Evolutionary conservation across 345 rosid genomes (phyloP).

Genomic region (Sisymbrium irio): DNA sequence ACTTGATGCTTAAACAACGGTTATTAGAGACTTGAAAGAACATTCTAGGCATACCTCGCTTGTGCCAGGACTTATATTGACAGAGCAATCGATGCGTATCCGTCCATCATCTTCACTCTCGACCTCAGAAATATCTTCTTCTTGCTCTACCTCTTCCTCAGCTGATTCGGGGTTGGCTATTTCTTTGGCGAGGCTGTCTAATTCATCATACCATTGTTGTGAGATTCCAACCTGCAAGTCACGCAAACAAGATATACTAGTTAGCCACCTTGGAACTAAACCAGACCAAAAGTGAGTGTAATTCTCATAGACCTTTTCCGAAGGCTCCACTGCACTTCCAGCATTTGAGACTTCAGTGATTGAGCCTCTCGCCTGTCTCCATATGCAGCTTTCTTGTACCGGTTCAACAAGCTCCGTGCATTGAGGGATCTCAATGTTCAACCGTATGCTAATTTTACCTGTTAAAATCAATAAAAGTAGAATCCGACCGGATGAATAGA

Average conservation of each 20-base stretch:
- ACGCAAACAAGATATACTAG: not conserved
- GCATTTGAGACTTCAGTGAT: conserved; percentile 47
- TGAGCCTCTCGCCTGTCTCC: conserved; percentile 88
- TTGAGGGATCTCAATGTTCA: conserved; percentile 62
- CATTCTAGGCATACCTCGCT: conserved; percentile 61
- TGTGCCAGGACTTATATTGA: conserved; percentile 80
- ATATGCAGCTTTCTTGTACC: conserved; percentile 70
- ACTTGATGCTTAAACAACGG: not conserved
- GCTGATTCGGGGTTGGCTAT: conserved; percentile 41
- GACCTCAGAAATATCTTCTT: conserved; percentile 22
- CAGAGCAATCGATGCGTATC: conserved; percentile 53
- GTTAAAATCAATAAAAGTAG: conserved; percentile 10
- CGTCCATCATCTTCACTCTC: conserved; percentile 45
- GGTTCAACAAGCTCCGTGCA: conserved; percentile 74
- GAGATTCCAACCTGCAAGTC: conserved; percentile 71
- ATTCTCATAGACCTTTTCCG: conserved; percentile 69
- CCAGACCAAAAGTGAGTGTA: not conserved
- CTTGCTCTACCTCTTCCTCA: conserved; percentile 43
- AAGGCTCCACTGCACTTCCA: conserved; percentile 43
- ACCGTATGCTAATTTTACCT: conserved; percentile 65
- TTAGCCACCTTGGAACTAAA: conserved; percentile 5
- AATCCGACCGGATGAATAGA: not conserved
- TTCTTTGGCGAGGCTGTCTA: conserved; percentile 76
- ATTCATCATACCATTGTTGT: conserved; percentile 90
- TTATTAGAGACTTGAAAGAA: not conserved